Conservation (phyloP, 2,329 filamentous ascomycete genomes). For the Magnaporthiopsis rhizophila region DNA sequence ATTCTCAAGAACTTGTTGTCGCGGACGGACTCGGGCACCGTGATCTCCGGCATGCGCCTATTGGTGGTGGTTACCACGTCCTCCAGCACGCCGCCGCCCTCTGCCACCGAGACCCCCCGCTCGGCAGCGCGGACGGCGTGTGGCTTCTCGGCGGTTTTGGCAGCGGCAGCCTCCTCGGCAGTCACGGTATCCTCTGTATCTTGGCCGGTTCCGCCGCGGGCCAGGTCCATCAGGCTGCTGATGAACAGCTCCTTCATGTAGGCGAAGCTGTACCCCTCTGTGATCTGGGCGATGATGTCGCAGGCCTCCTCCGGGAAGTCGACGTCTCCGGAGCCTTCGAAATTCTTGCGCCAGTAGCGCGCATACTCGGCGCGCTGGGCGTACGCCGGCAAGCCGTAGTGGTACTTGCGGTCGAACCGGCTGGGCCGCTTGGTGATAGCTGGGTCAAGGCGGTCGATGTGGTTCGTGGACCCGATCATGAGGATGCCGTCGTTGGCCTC, state of each 20-base stretch:
- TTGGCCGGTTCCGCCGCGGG: background rate
- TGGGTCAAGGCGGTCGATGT: slow-evolving; percentile 45
- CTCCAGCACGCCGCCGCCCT: too few species aligned
- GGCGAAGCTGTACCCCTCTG: slow-evolving; percentile 13
- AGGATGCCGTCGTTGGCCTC: slow-evolving; percentile 50
- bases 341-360: slow-evolving; percentile 39
- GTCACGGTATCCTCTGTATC: background rate
- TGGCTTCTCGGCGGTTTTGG: too few species aligned
- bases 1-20: background rate
- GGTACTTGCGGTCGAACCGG: slow-evolving; percentile 47
- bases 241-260: slow-evolving; percentile 14
- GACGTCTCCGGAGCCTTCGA: slow-evolving; percentile 6
- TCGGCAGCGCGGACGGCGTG: too few species aligned
- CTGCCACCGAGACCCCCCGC: too few species aligned
- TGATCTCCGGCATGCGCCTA: background rate
- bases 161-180: too few species aligned
- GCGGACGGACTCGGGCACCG: background rate
- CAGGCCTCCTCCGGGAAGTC: slow-evolving; percentile 13
- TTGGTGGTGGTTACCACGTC: background rate
- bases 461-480: slow-evolving; percentile 45
- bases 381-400: slow-evolving; percentile 37
- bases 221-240: slow-evolving; percentile 8
- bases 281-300: slow-evolving; percentile 10
- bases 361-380: slow-evolving; percentile 39
- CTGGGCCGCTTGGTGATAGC: slow-evolving; percentile 45